Base-by-base conservation (phyloP, 1,284 basidiomycete genomes). In the Ceratobasidium sp. region DNA sequence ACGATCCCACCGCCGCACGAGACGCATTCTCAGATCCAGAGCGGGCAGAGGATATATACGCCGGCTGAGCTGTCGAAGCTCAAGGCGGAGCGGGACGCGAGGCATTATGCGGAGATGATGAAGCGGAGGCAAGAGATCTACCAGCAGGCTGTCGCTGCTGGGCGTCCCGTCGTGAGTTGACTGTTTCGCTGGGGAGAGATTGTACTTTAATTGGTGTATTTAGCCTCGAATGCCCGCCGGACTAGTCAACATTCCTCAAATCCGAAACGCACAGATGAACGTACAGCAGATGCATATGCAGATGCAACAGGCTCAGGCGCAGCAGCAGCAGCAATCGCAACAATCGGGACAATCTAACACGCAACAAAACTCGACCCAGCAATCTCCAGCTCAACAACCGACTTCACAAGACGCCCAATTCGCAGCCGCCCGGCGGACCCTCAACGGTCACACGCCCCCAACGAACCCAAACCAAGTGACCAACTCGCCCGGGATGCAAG, bases 1-100 rank as follows among this genome's bases (percentile, higher is more conserved):
- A 82, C 82, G 42, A 83, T 84, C 38, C 84, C 69, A 5, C 71
- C 57, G 10, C 84, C 86, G 0, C 86, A 87, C 78, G 86, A 87
- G 73, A 84, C 82, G 48, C 86, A 87, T 79, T 73, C 82, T 77
- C 81, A 81, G 78, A 50, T 73, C 20, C 20, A 81, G 65, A 44
- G 48, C 33, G 79, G 80, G 73, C 75, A 81, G 71, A 52, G 78
- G 17, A 80, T 83, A 0, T 80, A 80, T 15, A 85, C 85, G 1
- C 86, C 86, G 0, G 83, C 82, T 71, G 85, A 86, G 64, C 81
- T 87, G 26, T 77, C 71, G 17, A 70, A 74, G 23, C 56, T 77
- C 48, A 79, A 80, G 66, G 69, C 59, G 20, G 80, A 80, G 64
- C 54, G 79, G 15, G 80, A 80, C 52, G 40, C 38, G 56, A 52